These are phyloP conservation scores for Xerocomus brunneocitrinus DNA, from an alignment of 768 basidiomycete genomes.

Conservation along the genomic window DNA sequence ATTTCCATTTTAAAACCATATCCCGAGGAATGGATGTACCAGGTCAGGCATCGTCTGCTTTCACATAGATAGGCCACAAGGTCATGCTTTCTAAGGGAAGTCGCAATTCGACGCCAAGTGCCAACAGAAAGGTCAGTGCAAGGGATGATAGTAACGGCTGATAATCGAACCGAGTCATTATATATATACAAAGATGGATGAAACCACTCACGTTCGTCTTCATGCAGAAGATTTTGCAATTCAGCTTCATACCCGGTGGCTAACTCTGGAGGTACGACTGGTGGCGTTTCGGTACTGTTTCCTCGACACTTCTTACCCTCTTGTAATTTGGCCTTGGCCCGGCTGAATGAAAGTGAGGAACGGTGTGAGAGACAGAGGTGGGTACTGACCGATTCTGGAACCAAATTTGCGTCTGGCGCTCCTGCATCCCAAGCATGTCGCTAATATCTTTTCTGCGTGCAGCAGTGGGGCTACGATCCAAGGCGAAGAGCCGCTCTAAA, in stretches of 20 bases:
- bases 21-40: slow-evolving; percentile 74
- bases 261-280: slow-evolving; percentile 50
- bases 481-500: slow-evolving; percentile 64
- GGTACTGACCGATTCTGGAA: slow-evolving; percentile 67
- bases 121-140: slow-evolving; percentile 74
- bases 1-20: slow-evolving; percentile 85
- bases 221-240: slow-evolving; percentile 63
- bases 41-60: slow-evolving; percentile 57
- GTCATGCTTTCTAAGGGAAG: slow-evolving; percentile 51
- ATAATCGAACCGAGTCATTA: background rate
- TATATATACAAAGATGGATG: background rate
- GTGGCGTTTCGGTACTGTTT: slow-evolving; percentile 35
- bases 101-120: slow-evolving; percentile 70
- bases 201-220: slow-evolving; percentile 62
- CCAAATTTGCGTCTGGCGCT: slow-evolving; percentile 88
- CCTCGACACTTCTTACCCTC: slow-evolving; percentile 49
- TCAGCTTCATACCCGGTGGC: slow-evolving; percentile 53
- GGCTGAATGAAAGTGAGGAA: slow-evolving; percentile 38
- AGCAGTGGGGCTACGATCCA: slow-evolving; percentile 69
- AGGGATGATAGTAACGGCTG: slow-evolving; percentile 73
- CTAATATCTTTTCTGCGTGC: slow-evolving; percentile 70
- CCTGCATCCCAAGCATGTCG: slow-evolving; percentile 71
- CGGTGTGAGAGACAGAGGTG: background rate
- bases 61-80: slow-evolving; percentile 76
- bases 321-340: slow-evolving; percentile 76